These are phyloP conservation scores for Penicillium taxi DNA, from an alignment of 495 filamentous ascomycete species.

Conservation along the genomic window DNA sequence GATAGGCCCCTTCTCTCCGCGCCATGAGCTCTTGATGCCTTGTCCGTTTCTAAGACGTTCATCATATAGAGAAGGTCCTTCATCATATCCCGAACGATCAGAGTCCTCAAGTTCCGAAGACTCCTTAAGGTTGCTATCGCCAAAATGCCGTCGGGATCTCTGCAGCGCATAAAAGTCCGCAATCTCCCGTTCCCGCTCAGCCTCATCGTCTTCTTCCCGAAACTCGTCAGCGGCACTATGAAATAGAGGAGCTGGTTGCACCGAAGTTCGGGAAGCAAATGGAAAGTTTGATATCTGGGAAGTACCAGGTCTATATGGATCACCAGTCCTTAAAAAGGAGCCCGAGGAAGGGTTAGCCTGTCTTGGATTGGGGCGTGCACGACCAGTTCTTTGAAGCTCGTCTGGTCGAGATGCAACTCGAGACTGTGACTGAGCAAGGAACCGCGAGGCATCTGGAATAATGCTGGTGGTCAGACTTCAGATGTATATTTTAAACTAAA, in stretches of 20 bases:
- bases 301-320: conserved; percentile 62
- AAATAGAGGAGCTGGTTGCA: conserved; percentile 80
- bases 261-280: conserved; percentile 65
- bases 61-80: conserved; percentile 31
- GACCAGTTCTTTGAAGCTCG: conserved; percentile 42
- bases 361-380: conserved; percentile 35
- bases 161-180: conserved; percentile 91
- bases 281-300: conserved; percentile 68
- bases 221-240: conserved; percentile 78
- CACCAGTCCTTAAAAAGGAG: conserved; percentile 46
- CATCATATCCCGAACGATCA: conserved; percentile 50
- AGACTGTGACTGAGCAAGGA: conserved; percentile 95
- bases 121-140: conserved; percentile 66
- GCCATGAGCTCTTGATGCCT: conserved; percentile 48
- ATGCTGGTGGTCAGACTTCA: not conserved
- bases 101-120: conserved; percentile 71
- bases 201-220: conserved; percentile 81
- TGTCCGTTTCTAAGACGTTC: conserved; percentile 33
- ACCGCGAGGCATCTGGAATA: conserved; percentile 80
- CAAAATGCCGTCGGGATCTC: conserved; percentile 79
- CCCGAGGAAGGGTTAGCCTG: conserved; percentile 39
- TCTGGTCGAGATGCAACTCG: conserved; percentile 64
- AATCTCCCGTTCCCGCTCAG: conserved; percentile 83
- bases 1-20: conserved; percentile 31
- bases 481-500: not conserved